phyloP scores from a whole-genome alignment of 148 eudicot species.

The Drosera capensis region DNA sequence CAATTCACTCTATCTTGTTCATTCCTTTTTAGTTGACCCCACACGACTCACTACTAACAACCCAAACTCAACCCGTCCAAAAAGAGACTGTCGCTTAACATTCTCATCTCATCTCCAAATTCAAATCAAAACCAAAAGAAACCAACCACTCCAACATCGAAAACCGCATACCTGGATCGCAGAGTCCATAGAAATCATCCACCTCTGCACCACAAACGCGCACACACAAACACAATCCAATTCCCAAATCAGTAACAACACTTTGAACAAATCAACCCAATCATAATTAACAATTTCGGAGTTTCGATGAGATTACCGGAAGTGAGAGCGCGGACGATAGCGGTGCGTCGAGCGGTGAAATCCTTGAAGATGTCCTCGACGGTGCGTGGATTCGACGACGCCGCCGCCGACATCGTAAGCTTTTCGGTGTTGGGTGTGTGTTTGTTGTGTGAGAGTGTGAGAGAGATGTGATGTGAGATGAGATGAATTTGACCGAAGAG shows the following conservation, averaged over 20 bases:
- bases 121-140: not conserved
- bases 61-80: too few relatives aligned
- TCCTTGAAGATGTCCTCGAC: slow-evolving; percentile 25
- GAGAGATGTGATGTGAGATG: too few relatives aligned
- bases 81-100: not conserved
- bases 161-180: slow-evolving; percentile 7
- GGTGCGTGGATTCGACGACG: slow-evolving; percentile 17
- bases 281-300: too few relatives aligned
- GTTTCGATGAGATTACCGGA: not conserved
- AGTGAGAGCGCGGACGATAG: slow-evolving; percentile 22
- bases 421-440: too few relatives aligned
- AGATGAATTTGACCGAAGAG: too few relatives aligned
- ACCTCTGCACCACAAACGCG: slow-evolving; percentile 1
- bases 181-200: slow-evolving; percentile 2
- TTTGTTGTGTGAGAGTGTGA: too few relatives aligned
- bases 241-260: not conserved
- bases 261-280: not conserved
- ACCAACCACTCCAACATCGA: not conserved
- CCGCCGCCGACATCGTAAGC: too few relatives aligned
- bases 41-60: too few relatives aligned
- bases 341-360: slow-evolving; percentile 28
- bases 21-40: too few relatives aligned
- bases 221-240: not conserved
- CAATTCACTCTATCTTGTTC: too few relatives aligned
- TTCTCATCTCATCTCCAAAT: not conserved